Conservation (phyloP, 176 grass and related monocot genomes). For the Ensete glaucum region DNA sequence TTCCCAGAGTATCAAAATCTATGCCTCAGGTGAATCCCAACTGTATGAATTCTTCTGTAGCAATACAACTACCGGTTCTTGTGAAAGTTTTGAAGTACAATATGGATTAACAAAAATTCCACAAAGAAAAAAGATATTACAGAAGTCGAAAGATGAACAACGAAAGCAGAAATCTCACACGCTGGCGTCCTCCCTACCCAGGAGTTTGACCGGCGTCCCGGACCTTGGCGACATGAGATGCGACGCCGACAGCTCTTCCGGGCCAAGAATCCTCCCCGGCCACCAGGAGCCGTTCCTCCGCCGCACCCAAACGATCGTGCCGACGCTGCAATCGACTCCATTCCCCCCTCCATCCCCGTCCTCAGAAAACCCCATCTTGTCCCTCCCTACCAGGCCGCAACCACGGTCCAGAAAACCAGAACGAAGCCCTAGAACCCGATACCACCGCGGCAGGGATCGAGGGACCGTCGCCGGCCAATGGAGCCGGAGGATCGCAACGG, state of each 20-base stretch:
- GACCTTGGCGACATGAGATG: slow-evolving; percentile 23
- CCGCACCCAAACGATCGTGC: slow-evolving; percentile 55
- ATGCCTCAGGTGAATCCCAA: no score
- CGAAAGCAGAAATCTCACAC: slow-evolving; percentile 24
- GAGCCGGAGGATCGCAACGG: not conserved
- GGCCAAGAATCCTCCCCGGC: slow-evolving; percentile 49
- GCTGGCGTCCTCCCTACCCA: slow-evolving; percentile 41
- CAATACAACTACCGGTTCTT: not conserved
- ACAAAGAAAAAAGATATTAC: not conserved
- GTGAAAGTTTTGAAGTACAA: not conserved
- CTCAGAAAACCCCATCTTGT: slow-evolving; percentile 1
- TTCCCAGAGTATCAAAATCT: no score
- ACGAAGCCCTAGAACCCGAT: not conserved
- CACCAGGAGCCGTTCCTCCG: slow-evolving; percentile 60
- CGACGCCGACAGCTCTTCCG: slow-evolving; percentile 30
- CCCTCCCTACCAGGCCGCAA: not conserved
- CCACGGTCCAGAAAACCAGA: not conserved
- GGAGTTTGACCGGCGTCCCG: slow-evolving; percentile 50
- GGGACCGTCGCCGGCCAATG: not conserved
- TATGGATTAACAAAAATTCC: not conserved
- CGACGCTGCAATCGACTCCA: slow-evolving; percentile 29
- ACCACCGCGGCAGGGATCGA: not conserved
- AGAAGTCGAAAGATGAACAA: not conserved
- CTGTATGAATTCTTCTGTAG: no score
- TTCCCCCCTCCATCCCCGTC: not conserved